Evolutionary conservation across 2,329 filamentous ascomycete species (phyloP), one percentile per base, ranked within the genome.

Genomic region (Zymoseptoria pseudotritici): DNA sequence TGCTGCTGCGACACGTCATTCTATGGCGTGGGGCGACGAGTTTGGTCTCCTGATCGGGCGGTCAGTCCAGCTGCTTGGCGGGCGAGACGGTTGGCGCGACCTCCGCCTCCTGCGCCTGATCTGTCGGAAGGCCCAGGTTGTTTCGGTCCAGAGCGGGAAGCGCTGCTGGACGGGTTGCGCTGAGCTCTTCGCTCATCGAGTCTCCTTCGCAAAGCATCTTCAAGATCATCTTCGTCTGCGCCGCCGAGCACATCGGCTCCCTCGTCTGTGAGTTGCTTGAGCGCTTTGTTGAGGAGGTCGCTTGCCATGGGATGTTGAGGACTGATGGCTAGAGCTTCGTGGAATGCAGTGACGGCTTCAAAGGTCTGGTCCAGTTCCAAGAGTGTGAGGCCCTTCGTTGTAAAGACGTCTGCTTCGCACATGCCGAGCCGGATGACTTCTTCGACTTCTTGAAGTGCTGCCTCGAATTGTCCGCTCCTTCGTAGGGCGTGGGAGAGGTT

Each of bases 401-500:
- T 84, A 71, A 96, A 94, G 2, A 94, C 83, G 29, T 85, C 82
- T 0, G 89, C 82, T 64, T 94, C 89, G 65, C 92, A 91, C 24
- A 79, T 75, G 7, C 91, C 90, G 53, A 90, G 84, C 11, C 93
- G 82, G 29, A 97, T 81, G 29, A 96, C 94, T 69, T 92, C 87
- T 64, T 97, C 89, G 68, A 97, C 97, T 70, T 93, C 84, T 1
- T 80, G 81, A 10, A 97, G 80, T 0, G 93, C 88, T 57, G 89
- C 84, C 29, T 86, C 81, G 65, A 87, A 86, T 59, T 84, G 80
- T 1, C 86, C 82, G 58, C 88, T 76, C 19, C 91, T 86, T 57
- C 94, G 85, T 63, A 91, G 87, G 0, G 93, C 89, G 71, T 99
- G 94, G 0, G 87, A 95, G 17, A 99, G 82, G 69, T 99, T 99